Evolutionary conservation across 2,329 filamentous ascomycete genomes (phyloP).

Genomic region (Aspergillus texensis): DNA sequence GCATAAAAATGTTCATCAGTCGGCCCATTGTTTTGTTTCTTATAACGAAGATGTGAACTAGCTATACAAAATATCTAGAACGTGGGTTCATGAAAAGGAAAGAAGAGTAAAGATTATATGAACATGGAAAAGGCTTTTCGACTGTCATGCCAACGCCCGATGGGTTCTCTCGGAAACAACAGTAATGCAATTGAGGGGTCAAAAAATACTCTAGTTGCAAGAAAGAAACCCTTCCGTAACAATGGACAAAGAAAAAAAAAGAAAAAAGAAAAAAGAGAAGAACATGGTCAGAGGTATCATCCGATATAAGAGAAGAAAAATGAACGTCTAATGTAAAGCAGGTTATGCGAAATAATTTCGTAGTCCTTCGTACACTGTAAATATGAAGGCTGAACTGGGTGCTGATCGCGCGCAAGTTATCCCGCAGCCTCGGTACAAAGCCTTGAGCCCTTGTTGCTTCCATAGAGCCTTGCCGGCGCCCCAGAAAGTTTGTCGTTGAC

Average conservation of each 20-base stretch:
- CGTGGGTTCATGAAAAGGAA: neutral
- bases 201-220: too few species aligned
- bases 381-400: constrained; percentile 97
- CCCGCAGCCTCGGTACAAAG: constrained; percentile 90
- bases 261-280: constrained; percentile 12
- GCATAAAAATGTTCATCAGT: neutral
- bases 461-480: constrained; percentile 74
- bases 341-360: constrained; percentile 63
- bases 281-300: constrained; percentile 23
- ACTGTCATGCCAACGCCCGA: neutral
- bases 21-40: neutral
- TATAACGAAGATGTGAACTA: neutral
- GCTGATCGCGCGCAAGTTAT: constrained; percentile 87
- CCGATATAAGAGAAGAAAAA: constrained; percentile 8
- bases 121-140: neutral
- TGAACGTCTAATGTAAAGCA: constrained; percentile 6
- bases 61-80: neutral
- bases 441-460: constrained; percentile 77
- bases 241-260: neutral
- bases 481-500: constrained; percentile 68
- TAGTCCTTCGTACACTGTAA: constrained; percentile 89
- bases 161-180: neutral
- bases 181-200: neutral
- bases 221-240: neutral
- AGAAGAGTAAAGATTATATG: neutral